Evolutionary conservation across 2,329 filamentous ascomycete species (phyloP), one percentile per base, ranked within the genome.

Genomic region (Sarocladiaceae sp.): DNA sequence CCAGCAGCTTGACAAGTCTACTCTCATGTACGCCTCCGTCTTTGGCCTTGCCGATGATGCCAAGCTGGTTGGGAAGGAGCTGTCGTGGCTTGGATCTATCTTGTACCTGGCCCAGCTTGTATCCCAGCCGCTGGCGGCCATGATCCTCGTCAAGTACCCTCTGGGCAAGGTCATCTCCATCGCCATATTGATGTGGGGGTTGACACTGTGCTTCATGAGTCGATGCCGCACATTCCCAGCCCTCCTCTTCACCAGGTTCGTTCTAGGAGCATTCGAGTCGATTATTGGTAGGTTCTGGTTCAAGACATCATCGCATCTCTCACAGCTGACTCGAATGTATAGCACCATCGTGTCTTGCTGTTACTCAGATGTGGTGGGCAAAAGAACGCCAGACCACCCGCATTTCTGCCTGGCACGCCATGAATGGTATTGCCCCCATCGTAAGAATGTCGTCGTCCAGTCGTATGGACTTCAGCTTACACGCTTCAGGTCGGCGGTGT

Each of bases 321-420:
- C n/a, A n/a, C 9, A 7, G 9, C 34, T 39, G 10, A 39, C 21
- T 6, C 11, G 26, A 4, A 11, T 11, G 4, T 18, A 6, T 24
- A 41, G 61, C 60, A 2, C 75, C 76, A 0, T 70, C 69, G 16
- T 80, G 78, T 50, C 64, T 78, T 13, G 73, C 74, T 15, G 74
- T 79, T 26, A 78, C 76, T 1, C 69, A 74, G 45, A 79, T 80
- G 73, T 82, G 78, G 78, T 82, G 74, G 65, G 33, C 67, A 76
- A 43, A 65, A 69, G 46, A 61, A 50, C 20, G 46, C 21, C 77
- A 82, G 56, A 78, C 77, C 0, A 56, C 74, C 41, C 62, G 78
- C 3, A 73, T 76, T 11, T 71, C 73, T 7, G 68, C 69, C 2
- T 82, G 78, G 78, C 80, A 80, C 52, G 71, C 69, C 16, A 81